phyloP scores from a whole-genome alignment of 805 yeast species.

The Cyberlindnera bimundalis region DNA sequence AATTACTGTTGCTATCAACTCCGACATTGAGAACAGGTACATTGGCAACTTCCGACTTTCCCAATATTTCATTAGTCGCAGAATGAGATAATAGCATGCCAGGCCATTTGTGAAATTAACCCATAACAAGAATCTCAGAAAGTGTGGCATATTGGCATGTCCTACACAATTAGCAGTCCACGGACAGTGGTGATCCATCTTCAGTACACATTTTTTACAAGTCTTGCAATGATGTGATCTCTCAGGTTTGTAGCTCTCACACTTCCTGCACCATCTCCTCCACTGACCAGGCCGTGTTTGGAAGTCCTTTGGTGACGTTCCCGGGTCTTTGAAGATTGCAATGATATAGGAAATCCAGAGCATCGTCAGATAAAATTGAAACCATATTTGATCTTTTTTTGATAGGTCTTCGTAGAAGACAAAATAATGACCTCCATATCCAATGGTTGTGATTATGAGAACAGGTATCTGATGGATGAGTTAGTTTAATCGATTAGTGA shows the following conservation, averaged over 20 bases:
- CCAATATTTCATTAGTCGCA: conserved; percentile 44
- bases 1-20: conserved; percentile 52
- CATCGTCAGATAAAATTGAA: conserved; percentile 46
- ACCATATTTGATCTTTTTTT: conserved; percentile 38
- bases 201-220: conserved; percentile 69
- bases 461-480: conserved; percentile 54
- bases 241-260: conserved; percentile 72
- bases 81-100: conserved; percentile 40
- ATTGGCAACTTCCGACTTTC: conserved; percentile 48
- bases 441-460: conserved; percentile 51
- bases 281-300: conserved; percentile 46
- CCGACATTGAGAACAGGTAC: conserved; percentile 48
- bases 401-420: conserved; percentile 47
- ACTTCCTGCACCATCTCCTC: conserved; percentile 71
- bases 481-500: background rate
- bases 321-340: conserved; percentile 69
- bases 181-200: conserved; percentile 94
- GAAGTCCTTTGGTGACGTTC: conserved; percentile 54
- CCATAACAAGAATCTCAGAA: conserved; percentile 71
- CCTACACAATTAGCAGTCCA: conserved; percentile 95
- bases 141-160: conserved; percentile 70
- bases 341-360: conserved; percentile 71
- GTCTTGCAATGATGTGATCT: conserved; percentile 83
- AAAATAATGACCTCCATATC: conserved; percentile 59
- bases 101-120: conserved; percentile 49